Conservation (phyloP, 768 basidiomycete genomes). For the Hydnomerulius pinastri region DNA sequence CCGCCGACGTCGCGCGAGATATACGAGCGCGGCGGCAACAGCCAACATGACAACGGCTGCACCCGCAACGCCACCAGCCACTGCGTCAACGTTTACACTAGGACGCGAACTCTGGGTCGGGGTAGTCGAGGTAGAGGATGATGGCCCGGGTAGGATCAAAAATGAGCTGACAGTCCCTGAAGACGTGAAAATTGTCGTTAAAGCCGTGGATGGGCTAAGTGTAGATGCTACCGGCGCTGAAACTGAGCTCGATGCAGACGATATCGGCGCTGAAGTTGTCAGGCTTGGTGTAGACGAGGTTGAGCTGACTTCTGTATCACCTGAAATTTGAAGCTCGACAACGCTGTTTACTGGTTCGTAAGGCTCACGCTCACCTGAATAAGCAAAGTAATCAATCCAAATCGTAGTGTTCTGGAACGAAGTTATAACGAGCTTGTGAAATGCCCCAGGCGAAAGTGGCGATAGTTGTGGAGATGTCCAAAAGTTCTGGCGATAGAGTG, state of each 20-base stretch:
- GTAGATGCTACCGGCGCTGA: too few species aligned
- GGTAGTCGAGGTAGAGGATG: too few species aligned
- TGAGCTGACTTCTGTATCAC: not conserved
- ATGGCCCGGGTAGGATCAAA: too few species aligned
- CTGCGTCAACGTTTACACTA: too few species aligned
- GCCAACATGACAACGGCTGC: not conserved
- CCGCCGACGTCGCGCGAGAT: not conserved
- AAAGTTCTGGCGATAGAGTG: not conserved
- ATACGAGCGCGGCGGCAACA: not conserved
- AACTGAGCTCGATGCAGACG: not conserved
- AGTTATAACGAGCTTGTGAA: not conserved
- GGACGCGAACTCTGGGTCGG: too few species aligned
- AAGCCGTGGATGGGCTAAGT: too few species aligned
- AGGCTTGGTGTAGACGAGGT: not conserved
- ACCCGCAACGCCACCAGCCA: too few species aligned
- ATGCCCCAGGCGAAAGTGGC: not conserved
- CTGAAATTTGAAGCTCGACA: too few species aligned
- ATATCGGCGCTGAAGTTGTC: not conserved
- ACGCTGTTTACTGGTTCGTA: not conserved
- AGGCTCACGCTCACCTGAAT: not conserved
- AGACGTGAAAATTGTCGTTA: too few species aligned
- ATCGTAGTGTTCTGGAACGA: not conserved
- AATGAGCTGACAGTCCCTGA: too few species aligned
- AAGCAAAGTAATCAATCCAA: constrained; percentile 1
- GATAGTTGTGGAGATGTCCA: not conserved